These are phyloP conservation scores for Akanthomyces muscarius DNA, from an alignment of 2,329 filamentous ascomycete genomes.

Conservation along the genomic window DNA sequence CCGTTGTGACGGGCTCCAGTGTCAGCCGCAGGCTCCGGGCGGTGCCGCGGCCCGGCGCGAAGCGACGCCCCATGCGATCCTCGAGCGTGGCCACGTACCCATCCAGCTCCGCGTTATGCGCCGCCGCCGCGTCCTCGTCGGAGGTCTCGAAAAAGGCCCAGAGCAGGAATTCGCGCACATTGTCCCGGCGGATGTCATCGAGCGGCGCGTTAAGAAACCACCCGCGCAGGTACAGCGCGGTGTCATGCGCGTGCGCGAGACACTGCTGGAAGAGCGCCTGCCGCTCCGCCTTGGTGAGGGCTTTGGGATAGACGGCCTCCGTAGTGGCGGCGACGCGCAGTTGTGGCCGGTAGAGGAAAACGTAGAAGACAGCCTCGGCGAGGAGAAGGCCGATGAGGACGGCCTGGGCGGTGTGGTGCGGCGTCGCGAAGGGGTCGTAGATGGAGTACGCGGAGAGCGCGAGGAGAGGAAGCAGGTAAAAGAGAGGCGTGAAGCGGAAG, in stretches of 20 bases:
- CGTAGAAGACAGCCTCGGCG: slow-evolving; percentile 41
- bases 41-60: slow-evolving; percentile 52
- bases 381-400: slow-evolving; percentile 30
- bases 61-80: slow-evolving; percentile 43
- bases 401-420: slow-evolving; percentile 19
- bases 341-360: slow-evolving; percentile 41
- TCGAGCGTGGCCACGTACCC: slow-evolving; percentile 51
- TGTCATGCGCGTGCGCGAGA: slow-evolving; percentile 50
- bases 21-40: slow-evolving; percentile 60
- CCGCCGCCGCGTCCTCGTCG: slow-evolving; percentile 23
- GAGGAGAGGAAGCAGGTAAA: slow-evolving; percentile 33
- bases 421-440: slow-evolving; percentile 15
- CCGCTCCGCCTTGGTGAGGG: slow-evolving; percentile 43
- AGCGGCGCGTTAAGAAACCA: slow-evolving; percentile 63
- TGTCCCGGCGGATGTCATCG: slow-evolving; percentile 60
- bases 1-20: slow-evolving; percentile 57
- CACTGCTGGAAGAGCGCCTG: slow-evolving; percentile 54
- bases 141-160: slow-evolving; percentile 62
- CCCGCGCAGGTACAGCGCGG: slow-evolving; percentile 52
- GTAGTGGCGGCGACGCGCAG: slow-evolving; percentile 35
- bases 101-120: slow-evolving; percentile 39
- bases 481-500: slow-evolving; percentile 41
- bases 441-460: slow-evolving; percentile 23
- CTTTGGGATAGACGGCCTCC: slow-evolving; percentile 32
- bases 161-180: slow-evolving; percentile 60